Conservation (phyloP, 345 rosid genomes). For the Ailanthus altissimus region DNA sequence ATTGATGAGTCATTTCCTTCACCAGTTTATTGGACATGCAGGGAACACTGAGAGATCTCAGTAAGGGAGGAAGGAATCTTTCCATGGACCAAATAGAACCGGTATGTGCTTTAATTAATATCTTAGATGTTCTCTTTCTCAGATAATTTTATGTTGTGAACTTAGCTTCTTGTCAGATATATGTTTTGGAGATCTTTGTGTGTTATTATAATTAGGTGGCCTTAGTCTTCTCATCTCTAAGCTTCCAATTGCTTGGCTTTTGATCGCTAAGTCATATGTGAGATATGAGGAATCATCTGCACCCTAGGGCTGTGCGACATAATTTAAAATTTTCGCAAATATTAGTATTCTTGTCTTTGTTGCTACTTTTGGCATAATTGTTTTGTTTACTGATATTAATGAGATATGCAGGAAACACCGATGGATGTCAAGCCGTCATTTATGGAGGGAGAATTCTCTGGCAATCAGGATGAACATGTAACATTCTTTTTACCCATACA, state of each 20-base stretch:
- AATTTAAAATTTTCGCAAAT: not conserved
- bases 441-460: conserved; percentile 45
- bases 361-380: not conserved
- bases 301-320: not conserved
- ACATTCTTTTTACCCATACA: conserved; percentile 17
- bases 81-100: conserved; percentile 49
- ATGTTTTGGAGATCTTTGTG: not conserved
- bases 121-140: conserved; percentile 2
- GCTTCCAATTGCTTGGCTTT: not conserved
- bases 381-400: conserved; percentile 13
- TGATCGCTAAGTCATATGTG: not conserved
- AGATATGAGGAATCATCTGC: conserved; percentile 11
- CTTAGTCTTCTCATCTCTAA: not conserved
- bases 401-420: conserved; percentile 48
- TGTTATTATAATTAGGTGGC: not conserved
- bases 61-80: conserved; percentile 61
- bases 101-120: conserved; percentile 36
- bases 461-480: conserved; percentile 48
- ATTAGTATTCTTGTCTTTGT: not conserved
- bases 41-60: conserved; percentile 76
- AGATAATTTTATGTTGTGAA: not conserved
- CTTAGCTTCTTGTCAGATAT: not conserved
- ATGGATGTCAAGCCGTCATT: conserved; percentile 53
- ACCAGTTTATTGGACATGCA: conserved; percentile 32
- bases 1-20: conserved; percentile 9